Evolutionary conservation across 495 filamentous ascomycete species (phyloP).

Genomic region (Aspergillus leporis): DNA sequence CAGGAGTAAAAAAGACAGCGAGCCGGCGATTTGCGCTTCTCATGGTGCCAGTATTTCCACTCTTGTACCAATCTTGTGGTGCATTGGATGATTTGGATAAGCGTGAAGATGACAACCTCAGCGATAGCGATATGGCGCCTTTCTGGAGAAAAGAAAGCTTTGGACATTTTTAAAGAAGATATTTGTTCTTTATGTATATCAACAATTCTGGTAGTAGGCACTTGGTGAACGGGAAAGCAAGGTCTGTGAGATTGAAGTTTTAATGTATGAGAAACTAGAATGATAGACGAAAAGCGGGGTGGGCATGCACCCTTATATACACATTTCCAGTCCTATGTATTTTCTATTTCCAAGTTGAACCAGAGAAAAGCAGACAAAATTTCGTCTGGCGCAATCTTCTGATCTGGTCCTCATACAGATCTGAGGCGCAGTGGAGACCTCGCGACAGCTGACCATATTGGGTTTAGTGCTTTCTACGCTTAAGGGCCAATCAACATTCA

Average conservation of each 20-base stretch:
- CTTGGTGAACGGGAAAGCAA: background rate
- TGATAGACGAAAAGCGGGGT: background rate
- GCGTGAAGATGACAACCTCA: constrained; percentile 29
- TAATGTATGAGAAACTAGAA: too few species aligned
- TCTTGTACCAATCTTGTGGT: constrained; percentile 30
- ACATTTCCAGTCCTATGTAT: too few species aligned
- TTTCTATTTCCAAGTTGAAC: background rate
- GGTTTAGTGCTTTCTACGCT: constrained; percentile 26
- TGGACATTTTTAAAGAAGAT: background rate
- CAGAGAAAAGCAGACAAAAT: background rate
- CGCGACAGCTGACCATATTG: constrained; percentile 33
- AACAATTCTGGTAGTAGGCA: background rate
- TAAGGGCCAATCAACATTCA: background rate
- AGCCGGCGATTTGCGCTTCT: constrained; percentile 19
- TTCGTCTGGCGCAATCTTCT: constrained; percentile 1
- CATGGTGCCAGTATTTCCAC: constrained; percentile 36
- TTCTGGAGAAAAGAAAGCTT: constrained; percentile 18
- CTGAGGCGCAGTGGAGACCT: constrained; percentile 21
- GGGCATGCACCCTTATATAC: background rate
- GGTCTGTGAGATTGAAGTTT: background rate
- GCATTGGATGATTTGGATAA: constrained; percentile 27
- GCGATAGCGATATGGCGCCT: constrained; percentile 30
- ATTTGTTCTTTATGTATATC: background rate
- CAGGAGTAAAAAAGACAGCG: constrained; percentile 33
- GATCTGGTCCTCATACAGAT: constrained; percentile 11